A percentile compares a stretch with the other conserved stretches of the same genome.
Evolutionary conservation across 192 early-diverging fungal genomes (phyloP).

Genomic region (Backusella luteola): DNA sequence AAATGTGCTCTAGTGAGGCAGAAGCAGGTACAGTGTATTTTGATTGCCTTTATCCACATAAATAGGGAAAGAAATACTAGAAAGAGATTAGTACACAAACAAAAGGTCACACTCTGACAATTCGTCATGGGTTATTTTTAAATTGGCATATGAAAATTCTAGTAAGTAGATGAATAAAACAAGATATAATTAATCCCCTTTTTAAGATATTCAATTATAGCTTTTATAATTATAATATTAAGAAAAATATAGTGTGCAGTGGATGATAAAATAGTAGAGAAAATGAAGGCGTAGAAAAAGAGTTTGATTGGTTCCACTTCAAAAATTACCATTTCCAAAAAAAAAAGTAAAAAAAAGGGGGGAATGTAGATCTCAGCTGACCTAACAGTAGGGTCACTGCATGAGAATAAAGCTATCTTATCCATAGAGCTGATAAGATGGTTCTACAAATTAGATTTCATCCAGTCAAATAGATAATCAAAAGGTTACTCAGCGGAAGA

Average conservation of each 20-base stretch:
- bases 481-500: neutral
- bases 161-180: neutral
- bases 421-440: neutral
- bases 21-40: neutral
- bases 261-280: neutral
- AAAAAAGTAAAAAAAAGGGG: neutral
- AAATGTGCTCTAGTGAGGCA: no score
- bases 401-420: neutral
- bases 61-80: neutral
- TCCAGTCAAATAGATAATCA: constrained; percentile 3
- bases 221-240: neutral
- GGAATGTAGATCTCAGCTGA: constrained; percentile 1
- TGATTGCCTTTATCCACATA: neutral
- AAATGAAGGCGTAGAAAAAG: neutral
- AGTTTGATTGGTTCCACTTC: neutral
- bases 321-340: neutral
- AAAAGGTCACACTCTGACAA: neutral
- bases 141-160: neutral
- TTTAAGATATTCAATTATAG: neutral
- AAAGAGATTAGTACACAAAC: neutral
- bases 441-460: constrained; percentile 6
- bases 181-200: neutral
- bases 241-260: neutral
- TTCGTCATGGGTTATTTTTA: neutral
- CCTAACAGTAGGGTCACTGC: neutral